Evolutionary conservation across 2,329 filamentous ascomycete species (phyloP).

Genomic region (Dothideomycetidae sp.): DNA sequence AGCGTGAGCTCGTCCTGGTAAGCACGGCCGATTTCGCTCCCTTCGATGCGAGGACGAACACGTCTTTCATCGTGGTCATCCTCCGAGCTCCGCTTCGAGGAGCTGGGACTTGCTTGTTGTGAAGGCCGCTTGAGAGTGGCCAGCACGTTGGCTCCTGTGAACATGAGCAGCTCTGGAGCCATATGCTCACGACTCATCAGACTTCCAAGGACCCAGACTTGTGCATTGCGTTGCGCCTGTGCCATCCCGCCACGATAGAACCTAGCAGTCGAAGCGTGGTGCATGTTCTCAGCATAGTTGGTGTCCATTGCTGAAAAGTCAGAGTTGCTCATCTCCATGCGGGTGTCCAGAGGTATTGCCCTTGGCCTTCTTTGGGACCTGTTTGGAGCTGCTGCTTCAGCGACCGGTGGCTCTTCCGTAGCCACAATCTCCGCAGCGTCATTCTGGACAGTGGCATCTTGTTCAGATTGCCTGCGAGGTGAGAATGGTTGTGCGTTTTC

Average conservation of each 20-base stretch:
- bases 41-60: constrained; percentile 8
- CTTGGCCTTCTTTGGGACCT: constrained; percentile 27
- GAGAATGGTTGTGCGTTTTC: constrained; percentile 6
- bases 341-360: constrained; percentile 33
- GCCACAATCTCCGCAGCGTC: constrained; percentile 10
- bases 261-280: constrained; percentile 27
- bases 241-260: constrained; percentile 23
- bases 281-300: constrained; percentile 49
- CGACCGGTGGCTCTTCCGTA: not conserved
- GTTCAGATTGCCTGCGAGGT: constrained; percentile 1
- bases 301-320: constrained; percentile 44
- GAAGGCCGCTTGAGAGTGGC: constrained; percentile 26
- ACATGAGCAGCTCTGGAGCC: constrained; percentile 41
- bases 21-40: constrained; percentile 1
- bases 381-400: constrained; percentile 25
- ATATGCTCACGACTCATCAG: constrained; percentile 29
- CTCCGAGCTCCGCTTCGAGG: constrained; percentile 1
- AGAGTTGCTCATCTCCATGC: constrained; percentile 39
- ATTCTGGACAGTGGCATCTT: not conserved
- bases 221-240: constrained; percentile 48
- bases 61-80: not conserved
- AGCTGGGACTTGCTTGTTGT: not conserved
- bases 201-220: constrained; percentile 43
- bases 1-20: constrained; percentile 22
- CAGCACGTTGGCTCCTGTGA: constrained; percentile 43